Conservation (phyloP, 1,139 yeast species). For the Suhomyces bokatorum region DNA sequence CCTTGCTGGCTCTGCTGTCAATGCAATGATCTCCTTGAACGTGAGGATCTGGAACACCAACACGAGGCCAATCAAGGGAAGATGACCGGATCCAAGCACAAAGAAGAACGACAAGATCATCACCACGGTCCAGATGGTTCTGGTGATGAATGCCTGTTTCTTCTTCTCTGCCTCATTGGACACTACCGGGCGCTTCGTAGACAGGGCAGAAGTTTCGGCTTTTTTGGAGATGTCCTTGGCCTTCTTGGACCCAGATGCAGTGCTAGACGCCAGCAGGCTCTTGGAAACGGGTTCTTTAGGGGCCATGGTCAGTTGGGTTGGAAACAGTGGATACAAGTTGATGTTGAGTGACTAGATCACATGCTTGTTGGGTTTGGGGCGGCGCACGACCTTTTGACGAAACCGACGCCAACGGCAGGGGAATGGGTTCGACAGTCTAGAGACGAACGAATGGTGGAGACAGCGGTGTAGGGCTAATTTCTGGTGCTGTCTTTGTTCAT, state of each 20-base stretch:
- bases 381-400: not conserved
- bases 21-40: constrained; percentile 87
- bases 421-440: no score
- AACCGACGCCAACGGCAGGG: not conserved
- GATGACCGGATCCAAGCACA: constrained; percentile 82
- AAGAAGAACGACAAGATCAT: constrained; percentile 79
- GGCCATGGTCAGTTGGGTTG: not conserved
- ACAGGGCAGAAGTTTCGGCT: constrained; percentile 1
- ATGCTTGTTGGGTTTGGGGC: constrained; percentile 5
- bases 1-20: constrained; percentile 81
- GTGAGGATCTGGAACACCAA: constrained; percentile 76
- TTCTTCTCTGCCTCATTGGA: constrained; percentile 58
- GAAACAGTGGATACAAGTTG: not conserved
- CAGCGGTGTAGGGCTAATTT: not conserved
- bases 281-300: not conserved
- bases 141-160: constrained; percentile 78
- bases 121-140: constrained; percentile 93
- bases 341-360: constrained; percentile 2
- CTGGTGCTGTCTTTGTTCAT: not conserved
- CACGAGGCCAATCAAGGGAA: constrained; percentile 73
- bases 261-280: constrained; percentile 5
- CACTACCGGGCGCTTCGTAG: constrained; percentile 7
- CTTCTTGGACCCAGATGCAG: not conserved
- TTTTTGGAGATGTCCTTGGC: constrained; percentile 5
- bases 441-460: no score